Percentiles rank a stretch among this genome's conserved stretches.
Conservation (phyloP, 2,329 filamentous ascomycete genomes). For the Alternaria dauci region DNA sequence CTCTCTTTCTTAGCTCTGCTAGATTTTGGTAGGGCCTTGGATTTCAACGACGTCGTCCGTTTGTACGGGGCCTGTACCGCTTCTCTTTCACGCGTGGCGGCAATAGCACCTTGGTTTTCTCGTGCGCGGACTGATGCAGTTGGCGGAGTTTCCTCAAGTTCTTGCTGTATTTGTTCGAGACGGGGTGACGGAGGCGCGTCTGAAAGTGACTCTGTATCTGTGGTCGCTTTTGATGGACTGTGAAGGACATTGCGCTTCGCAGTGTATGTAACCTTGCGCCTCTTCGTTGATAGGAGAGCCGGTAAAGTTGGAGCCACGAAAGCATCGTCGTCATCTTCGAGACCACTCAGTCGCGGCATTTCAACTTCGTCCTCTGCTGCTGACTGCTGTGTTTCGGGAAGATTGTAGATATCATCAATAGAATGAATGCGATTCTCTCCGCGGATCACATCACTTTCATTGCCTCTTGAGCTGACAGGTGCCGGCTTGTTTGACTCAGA, state of each 20-base stretch:
- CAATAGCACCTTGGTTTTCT: conserved; percentile 48
- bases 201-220: conserved; percentile 22
- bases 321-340: conserved; percentile 45
- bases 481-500: conserved; percentile 28
- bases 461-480: conserved; percentile 25
- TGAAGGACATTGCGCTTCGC: conserved; percentile 31
- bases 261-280: conserved; percentile 39
- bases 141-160: conserved; percentile 28
- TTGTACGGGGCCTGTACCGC: conserved; percentile 26
- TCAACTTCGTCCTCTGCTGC: conserved; percentile 44
- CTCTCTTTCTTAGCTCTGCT: conserved; percentile 28
- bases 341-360: conserved; percentile 43
- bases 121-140: conserved; percentile 34
- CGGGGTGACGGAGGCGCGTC: conserved; percentile 21
- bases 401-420: conserved; percentile 49
- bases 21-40: conserved; percentile 22
- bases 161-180: conserved; percentile 32
- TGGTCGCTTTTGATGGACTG: conserved; percentile 24
- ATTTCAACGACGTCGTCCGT: conserved; percentile 36
- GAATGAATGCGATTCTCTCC: conserved; percentile 31
- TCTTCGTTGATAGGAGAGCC: conserved; percentile 39
- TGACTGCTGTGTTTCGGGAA: conserved; percentile 45
- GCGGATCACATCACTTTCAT: conserved; percentile 23
- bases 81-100: conserved; percentile 35
- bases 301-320: conserved; percentile 37